These are phyloP conservation scores for Lipomyces orientalis DNA, from an alignment of 805 yeast genomes.

Conservation along the genomic window DNA sequence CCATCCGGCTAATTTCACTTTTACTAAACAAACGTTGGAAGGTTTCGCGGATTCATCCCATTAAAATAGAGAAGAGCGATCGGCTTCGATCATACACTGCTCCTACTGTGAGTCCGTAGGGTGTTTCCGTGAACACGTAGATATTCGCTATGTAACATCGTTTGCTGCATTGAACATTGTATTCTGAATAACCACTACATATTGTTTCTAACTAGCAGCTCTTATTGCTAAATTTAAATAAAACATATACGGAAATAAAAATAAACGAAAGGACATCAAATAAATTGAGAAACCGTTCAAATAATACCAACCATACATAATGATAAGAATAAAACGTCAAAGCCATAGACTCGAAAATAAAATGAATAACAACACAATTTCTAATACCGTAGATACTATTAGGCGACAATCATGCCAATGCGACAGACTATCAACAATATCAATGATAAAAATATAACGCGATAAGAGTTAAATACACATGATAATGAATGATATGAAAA, in stretches of 20 bases:
- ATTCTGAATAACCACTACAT: not conserved
- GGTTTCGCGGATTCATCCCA: not conserved
- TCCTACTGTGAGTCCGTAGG: too few species aligned
- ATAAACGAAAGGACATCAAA: not conserved
- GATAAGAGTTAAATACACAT: constrained; percentile 1
- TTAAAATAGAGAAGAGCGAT: too few species aligned
- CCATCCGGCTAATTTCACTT: not conserved
- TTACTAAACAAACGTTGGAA: too few species aligned
- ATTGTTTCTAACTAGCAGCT: not conserved
- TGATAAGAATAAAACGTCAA: not conserved
- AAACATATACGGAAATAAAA: not conserved
- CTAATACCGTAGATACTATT: not conserved
- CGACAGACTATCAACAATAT: not conserved
- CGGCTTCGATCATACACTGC: too few species aligned
- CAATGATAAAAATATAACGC: not conserved
- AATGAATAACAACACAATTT: not conserved
- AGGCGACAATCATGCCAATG: not conserved
- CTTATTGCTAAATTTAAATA: not conserved
- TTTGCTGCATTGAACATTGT: not conserved
- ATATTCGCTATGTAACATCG: not conserved
- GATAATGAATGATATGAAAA: not conserved
- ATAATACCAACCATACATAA: constrained; percentile 1
- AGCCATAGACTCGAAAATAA: not conserved
- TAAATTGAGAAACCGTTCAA: not conserved
- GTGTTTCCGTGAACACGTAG: not conserved